Evolutionary conservation across 106 monocot species (phyloP).

Genomic region (Allium fistulosum): DNA sequence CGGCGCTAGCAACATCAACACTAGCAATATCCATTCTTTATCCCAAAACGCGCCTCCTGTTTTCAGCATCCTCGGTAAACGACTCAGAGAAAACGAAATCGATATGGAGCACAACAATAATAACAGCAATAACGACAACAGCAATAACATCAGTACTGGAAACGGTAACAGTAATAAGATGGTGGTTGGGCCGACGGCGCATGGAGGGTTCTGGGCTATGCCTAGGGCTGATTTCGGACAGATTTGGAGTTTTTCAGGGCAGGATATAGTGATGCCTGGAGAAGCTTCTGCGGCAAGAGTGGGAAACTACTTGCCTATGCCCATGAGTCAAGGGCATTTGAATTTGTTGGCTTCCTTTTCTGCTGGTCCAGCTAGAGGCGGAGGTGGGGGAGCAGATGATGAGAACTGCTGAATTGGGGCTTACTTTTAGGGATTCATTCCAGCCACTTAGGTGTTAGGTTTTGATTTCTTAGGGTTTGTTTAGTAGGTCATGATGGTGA

Average conservation of each 20-base stretch:
- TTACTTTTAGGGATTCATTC: slow-evolving; percentile 2
- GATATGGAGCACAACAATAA: too few species aligned
- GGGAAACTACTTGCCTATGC: slow-evolving; percentile 62
- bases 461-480: slow-evolving; percentile 1
- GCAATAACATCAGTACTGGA: not conserved
- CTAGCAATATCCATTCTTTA: slow-evolving; percentile 9
- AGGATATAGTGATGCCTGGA: slow-evolving; percentile 55
- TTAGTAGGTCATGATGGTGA: not conserved
- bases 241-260: slow-evolving; percentile 79
- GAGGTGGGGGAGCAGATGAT: slow-evolving; percentile 50
- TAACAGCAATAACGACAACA: not conserved
- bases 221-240: slow-evolving; percentile 78
- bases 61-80: slow-evolving; percentile 41
- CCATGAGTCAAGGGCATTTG: slow-evolving; percentile 56
- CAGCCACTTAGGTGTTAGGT: not conserved
- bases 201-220: slow-evolving; percentile 60
- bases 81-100: slow-evolving; percentile 29
- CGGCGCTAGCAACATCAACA: slow-evolving; percentile 2
- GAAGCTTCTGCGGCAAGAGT: slow-evolving; percentile 72
- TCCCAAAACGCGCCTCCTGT: slow-evolving; percentile 8
- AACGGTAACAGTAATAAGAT: not conserved
- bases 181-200: slow-evolving; percentile 7
- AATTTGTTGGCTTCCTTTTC: slow-evolving; percentile 78
- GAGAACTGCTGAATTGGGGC: slow-evolving; percentile 25
- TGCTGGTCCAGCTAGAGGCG: slow-evolving; percentile 21